Base-by-base conservation (phyloP, 768 basidiomycete species). In the Phanerochaete carnosa region DNA sequence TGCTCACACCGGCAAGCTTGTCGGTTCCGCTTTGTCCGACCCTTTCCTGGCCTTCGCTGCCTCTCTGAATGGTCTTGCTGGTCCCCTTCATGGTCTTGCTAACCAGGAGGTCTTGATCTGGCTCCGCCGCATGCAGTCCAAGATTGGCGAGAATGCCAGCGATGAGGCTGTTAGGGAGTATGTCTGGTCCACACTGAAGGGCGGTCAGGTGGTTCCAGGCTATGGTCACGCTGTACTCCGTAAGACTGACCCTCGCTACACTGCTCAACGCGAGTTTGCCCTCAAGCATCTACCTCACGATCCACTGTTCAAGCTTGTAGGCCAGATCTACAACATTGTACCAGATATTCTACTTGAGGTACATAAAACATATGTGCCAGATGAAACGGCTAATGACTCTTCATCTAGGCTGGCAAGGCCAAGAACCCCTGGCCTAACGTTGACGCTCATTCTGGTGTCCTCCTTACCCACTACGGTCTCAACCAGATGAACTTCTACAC, bases 371-470 rank as follows among this genome's bases (percentile, higher is more conserved):
- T 45, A 11, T 7, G 25, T 30, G 26, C 2, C 43, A 1, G 13
- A 12, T 28, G 22, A 29, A 6, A 5, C 37, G 22, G 13, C 57
- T 50, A 37, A 28, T 51, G 15, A 45, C 22, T 52, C 39, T 47
- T 6, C 22, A 13, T 37, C 1, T 65, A 90, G 88, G 91, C 92
- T 66, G 92, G 92, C 66, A 94, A 94, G 75, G 92, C 91, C 19
- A 94, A 93, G 83, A 94, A 94, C 79, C 92, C 92, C 1, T 94
- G 90, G 90, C 95, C 95, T 47, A 98, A 98, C 74, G 95, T 98
- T 59, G 95, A 98, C 73, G 94, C 95, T 53, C 95, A 96, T 80
- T 98, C 96, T 16, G 94, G 93, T 76, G 92, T 86, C 56, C 84
- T 95, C 49, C 77, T 95, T 23, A 89, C 89, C 29, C 79, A 95